Conservation (phyloP, 352 stramenopile genomes). For the Phytophthora ohioensis region DNA sequence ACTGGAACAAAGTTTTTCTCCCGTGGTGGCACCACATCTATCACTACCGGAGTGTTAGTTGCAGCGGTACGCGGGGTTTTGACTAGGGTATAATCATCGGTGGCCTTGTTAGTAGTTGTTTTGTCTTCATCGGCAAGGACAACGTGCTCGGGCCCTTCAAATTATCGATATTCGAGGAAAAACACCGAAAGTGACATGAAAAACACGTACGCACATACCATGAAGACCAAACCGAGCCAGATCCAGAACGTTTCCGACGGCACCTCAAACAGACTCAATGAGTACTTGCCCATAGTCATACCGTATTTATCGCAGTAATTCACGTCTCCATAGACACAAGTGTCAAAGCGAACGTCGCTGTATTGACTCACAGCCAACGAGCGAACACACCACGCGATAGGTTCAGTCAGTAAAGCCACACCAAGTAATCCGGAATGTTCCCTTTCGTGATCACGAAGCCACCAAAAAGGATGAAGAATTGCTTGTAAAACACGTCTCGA, state of each 20-base stretch:
- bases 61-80: conserved; percentile 13
- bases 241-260: conserved; percentile 40
- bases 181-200: conserved; percentile 44
- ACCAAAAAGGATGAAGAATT: conserved; percentile 61
- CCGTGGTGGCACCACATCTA: conserved; percentile 8
- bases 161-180: conserved; percentile 40
- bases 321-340: conserved; percentile 31
- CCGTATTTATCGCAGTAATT: conserved; percentile 38
- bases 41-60: not conserved
- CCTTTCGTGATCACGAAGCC: conserved; percentile 45
- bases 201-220: conserved; percentile 38
- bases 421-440: conserved; percentile 45
- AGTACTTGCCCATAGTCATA: conserved; percentile 48
- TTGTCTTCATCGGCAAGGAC: conserved; percentile 22
- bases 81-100: conserved; percentile 8
- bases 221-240: conserved; percentile 33
- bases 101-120: not conserved
- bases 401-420: conserved; percentile 53
- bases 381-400: conserved; percentile 50
- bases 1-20: conserved; percentile 45
- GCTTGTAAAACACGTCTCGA: conserved; percentile 80
- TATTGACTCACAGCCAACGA: conserved; percentile 44
- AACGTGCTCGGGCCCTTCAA: conserved; percentile 37
- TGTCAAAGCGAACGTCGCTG: conserved; percentile 29
- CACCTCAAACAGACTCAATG: conserved; percentile 37